Conservation (phyloP, 1,139 yeast species). For the Yamadazyma sp. region DNA sequence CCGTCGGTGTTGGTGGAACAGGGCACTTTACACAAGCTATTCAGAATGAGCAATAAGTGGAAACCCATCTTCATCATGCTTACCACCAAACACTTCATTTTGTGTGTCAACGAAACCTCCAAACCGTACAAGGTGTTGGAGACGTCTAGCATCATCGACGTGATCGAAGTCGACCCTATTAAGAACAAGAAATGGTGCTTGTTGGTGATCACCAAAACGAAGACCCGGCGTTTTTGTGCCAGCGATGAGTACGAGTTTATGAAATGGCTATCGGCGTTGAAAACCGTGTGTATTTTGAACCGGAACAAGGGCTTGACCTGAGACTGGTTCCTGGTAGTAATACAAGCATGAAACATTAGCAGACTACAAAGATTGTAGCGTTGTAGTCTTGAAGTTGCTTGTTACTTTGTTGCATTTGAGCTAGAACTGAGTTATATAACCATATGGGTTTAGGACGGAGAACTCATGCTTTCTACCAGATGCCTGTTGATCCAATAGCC, state of each 20-base stretch:
- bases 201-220: slow-evolving; percentile 45
- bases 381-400: too few relatives aligned
- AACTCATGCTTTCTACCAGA: too few relatives aligned
- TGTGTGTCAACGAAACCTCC: background rate
- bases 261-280: slow-evolving; percentile 51
- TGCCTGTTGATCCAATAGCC: too few relatives aligned
- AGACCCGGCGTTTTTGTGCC: slow-evolving; percentile 46
- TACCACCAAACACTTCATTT: background rate
- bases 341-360: too few relatives aligned
- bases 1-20: background rate
- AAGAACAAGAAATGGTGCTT: slow-evolving; percentile 46
- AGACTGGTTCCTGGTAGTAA: too few relatives aligned
- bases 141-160: slow-evolving; percentile 46
- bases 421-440: too few relatives aligned
- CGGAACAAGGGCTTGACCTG: slow-evolving; percentile 1
- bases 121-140: slow-evolving; percentile 17
- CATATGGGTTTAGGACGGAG: too few relatives aligned
- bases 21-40: background rate
- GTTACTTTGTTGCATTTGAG: too few relatives aligned
- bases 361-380: too few relatives aligned
- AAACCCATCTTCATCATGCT: slow-evolving; percentile 1
- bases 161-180: slow-evolving; percentile 52
- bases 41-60: slow-evolving; percentile 3
- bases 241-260: slow-evolving; percentile 25
- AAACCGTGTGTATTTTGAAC: slow-evolving; percentile 17